Conservation (phyloP, 2,329 filamentous ascomycete genomes). For the Colletotrichum euphorbiae region DNA sequence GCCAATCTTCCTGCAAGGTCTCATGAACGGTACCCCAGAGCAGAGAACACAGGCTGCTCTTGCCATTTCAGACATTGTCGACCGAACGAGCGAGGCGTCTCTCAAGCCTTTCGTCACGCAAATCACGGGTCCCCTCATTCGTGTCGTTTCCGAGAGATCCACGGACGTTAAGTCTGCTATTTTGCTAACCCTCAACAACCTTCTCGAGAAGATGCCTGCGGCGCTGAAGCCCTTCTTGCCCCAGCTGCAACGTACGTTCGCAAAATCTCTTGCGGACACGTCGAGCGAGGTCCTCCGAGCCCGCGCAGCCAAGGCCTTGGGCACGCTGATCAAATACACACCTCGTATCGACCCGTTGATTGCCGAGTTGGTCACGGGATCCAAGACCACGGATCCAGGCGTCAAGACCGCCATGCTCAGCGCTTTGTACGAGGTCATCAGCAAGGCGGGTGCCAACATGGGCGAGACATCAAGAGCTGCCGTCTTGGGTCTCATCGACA, state of each 20-base stretch:
- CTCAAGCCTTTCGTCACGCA: conserved; percentile 96
- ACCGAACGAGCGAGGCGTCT: conserved; percentile 87
- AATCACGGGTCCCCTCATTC: conserved; percentile 96
- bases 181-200: conserved; percentile 90
- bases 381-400: conserved; percentile 87
- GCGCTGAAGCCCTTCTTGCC: conserved; percentile 97
- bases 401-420: conserved; percentile 97
- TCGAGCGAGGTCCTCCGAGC: conserved; percentile 89
- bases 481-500: conserved; percentile 90
- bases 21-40: conserved; percentile 95
- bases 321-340: conserved; percentile 94
- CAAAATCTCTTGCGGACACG: conserved; percentile 92
- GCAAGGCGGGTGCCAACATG: conserved; percentile 95
- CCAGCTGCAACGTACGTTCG: conserved; percentile 95
- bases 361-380: conserved; percentile 91
- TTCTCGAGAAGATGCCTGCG: conserved; percentile 95
- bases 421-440: conserved; percentile 94
- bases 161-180: conserved; percentile 97
- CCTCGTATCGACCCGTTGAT: conserved; percentile 96
- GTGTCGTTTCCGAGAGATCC: conserved; percentile 95
- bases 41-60: conserved; percentile 92
- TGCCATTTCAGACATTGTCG: conserved; percentile 94
- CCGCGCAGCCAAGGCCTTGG: conserved; percentile 91
- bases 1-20: conserved; percentile 95
- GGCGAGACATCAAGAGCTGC: conserved; percentile 87